These are phyloP conservation scores for Colletotrichum gigasporum DNA, from an alignment of 2,329 filamentous ascomycete genomes.

Conservation along the genomic window DNA sequence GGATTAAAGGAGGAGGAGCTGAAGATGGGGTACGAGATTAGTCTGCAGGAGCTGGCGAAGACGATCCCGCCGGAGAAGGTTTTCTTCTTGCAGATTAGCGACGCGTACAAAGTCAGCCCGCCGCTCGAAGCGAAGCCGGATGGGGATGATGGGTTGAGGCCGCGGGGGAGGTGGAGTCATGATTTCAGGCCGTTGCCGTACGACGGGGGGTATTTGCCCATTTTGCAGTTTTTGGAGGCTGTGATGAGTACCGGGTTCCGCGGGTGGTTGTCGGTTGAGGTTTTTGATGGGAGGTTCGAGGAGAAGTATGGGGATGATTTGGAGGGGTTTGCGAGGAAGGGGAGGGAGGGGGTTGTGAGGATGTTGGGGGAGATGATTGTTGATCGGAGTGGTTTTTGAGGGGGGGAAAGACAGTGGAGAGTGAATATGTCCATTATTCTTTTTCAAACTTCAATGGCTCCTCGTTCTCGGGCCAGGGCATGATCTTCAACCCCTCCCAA, in stretches of 20 bases:
- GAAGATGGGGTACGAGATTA: conserved; percentile 58
- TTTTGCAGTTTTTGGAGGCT: conserved; percentile 70
- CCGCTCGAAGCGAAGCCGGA: conserved; percentile 62
- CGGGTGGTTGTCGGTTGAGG: conserved; percentile 74
- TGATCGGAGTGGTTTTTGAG: conserved; percentile 7
- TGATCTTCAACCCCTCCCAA: conserved; percentile 40
- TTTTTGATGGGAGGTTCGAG: conserved; percentile 49
- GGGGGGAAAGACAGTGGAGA: background rate
- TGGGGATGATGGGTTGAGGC: conserved; percentile 65
- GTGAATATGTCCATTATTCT: background rate
- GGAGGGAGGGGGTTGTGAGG: conserved; percentile 19
- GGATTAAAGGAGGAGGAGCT: conserved; percentile 52
- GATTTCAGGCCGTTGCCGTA: conserved; percentile 76
- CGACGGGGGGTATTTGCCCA: conserved; percentile 75
- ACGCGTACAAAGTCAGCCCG: conserved; percentile 72
- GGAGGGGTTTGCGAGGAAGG: conserved; percentile 37
- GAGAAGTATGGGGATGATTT: conserved; percentile 42
- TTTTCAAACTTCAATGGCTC: background rate
- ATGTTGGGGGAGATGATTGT: conserved; percentile 25
- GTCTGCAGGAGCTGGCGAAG: conserved; percentile 62
- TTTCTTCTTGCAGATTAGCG: conserved; percentile 78
- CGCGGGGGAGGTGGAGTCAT: conserved; percentile 76
- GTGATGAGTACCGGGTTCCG: conserved; percentile 74
- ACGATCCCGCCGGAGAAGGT: conserved; percentile 76
- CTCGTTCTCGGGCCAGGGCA: conserved; percentile 36